Conservation (phyloP, 176 grass and related monocot genomes). For the Ensete ventricosum region DNA sequence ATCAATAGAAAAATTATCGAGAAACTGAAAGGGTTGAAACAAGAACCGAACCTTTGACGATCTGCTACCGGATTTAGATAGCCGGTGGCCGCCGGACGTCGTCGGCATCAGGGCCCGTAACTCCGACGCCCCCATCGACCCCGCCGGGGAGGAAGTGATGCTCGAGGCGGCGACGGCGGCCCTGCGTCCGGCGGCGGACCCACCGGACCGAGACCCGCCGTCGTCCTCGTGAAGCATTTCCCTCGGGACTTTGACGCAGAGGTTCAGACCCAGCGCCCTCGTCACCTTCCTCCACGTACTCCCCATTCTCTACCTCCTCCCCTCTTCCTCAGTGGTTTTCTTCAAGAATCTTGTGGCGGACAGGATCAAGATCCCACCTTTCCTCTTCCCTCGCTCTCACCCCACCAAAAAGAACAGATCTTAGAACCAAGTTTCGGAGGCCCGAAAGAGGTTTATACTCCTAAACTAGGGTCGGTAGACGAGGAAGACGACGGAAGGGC, state of each 20-base stretch:
- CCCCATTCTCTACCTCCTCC: constrained; percentile 33
- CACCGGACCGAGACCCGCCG: not conserved
- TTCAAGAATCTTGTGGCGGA: not conserved
- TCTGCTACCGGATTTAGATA: constrained; percentile 43
- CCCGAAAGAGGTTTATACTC: not conserved
- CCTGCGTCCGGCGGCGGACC: constrained; percentile 1
- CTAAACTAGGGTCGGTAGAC: not conserved
- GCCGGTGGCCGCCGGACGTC: constrained; percentile 22
- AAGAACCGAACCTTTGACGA: constrained; percentile 49
- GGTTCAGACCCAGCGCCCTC: constrained; percentile 41
- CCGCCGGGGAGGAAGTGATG: constrained; percentile 11
- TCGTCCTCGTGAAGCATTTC: constrained; percentile 6
- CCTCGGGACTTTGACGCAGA: constrained; percentile 31
- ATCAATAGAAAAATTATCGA: not conserved
- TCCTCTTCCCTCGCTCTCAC: not conserved
- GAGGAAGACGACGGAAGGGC: not conserved
- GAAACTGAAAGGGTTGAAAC: not conserved
- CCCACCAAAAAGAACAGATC: not conserved
- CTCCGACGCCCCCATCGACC: constrained; percentile 12
- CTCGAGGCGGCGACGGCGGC: constrained; percentile 10
- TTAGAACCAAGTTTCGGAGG: not conserved
- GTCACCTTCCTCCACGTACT: constrained; percentile 71
- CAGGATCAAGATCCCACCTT: not conserved
- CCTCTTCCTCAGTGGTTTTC: not conserved
- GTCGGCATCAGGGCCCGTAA: constrained; percentile 17